Base-by-base conservation (phyloP, 1,139 yeast species). In the Hemisphaericaspora lyxosophila region DNA sequence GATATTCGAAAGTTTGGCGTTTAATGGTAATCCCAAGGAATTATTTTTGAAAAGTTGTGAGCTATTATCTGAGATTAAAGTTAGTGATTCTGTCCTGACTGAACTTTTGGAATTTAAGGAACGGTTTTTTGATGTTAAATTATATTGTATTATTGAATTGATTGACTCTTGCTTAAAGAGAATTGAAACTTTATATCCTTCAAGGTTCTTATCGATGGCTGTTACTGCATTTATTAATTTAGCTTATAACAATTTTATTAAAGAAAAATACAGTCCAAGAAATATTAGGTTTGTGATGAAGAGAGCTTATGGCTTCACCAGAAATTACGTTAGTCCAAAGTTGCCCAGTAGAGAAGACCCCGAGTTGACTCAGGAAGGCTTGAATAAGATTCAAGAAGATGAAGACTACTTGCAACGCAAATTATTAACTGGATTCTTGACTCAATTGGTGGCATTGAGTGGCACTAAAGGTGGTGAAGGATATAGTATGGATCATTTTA, bases 21-120 rank as follows among this genome's bases (percentile, higher is more conserved):
- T 60, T 34, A 50, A 71, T 40, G 96, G 96, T 7, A 87, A 85
- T 53, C 80, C 90, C 9, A 87, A 87, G 53, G 96, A 88, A 59
- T 60, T 88, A 42, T 75, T 86, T 36, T 60, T 89, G 41, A 81
- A 84, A 47, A 63, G 78, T 12, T 80, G 85, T 54, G 96, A 88
- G 53, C 51, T 83, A 26, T 54, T 86, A 19, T 53, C 72, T 5
- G 46, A 60, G 1, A 48, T 51, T 9, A 53, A 48, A 19, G 33
- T 52, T 5, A 34, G 41, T 15, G 62, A 60, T 15, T 51, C 50
- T 25, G 45, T 40, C 9, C 48, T 45, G 15, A 36, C 47, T 5
- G 48, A 45, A 29, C 46, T 45, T 15, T 11, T 9, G 12, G 30
- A 31, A n/a, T 27, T 16, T 23, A 47, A 47, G 32, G 73, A 67